These are phyloP conservation scores for Nectriaceae sp. DNA, from an alignment of 2,329 filamentous ascomycete genomes.

Conservation along the genomic window DNA sequence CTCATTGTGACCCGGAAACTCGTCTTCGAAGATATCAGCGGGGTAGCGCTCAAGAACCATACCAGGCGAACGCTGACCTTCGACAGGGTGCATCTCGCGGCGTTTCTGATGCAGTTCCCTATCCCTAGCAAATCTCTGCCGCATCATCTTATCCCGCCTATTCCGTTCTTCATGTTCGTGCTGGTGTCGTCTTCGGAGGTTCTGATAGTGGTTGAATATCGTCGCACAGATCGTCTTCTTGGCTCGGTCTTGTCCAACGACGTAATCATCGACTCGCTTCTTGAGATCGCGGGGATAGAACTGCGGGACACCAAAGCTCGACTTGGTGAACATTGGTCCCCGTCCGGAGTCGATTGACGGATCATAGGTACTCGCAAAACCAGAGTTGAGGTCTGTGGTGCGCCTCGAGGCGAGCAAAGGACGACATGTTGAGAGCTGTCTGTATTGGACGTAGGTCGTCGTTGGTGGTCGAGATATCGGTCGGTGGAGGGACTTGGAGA, in stretches of 20 bases:
- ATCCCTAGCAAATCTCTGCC: slow-evolving; percentile 72
- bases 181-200: slow-evolving; percentile 75
- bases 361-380: slow-evolving; percentile 62
- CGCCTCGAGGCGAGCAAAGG: slow-evolving; percentile 38
- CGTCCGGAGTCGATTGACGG: slow-evolving; percentile 53
- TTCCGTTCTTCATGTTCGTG: slow-evolving; percentile 69
- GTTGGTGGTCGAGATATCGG: slow-evolving; percentile 5
- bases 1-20: slow-evolving; percentile 55
- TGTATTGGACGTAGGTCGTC: slow-evolving; percentile 5
- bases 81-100: slow-evolving; percentile 70
- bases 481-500: slow-evolving; percentile 8
- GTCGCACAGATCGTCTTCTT: slow-evolving; percentile 93
- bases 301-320: slow-evolving; percentile 59
- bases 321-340: slow-evolving; percentile 61
- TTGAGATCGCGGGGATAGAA: slow-evolving; percentile 75
- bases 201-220: slow-evolving; percentile 96
- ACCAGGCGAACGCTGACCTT: slow-evolving; percentile 60
- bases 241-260: slow-evolving; percentile 91
- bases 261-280: slow-evolving; percentile 90
- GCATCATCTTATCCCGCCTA: slow-evolving; percentile 63
- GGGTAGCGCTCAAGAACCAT: slow-evolving; percentile 30
- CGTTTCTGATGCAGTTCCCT: slow-evolving; percentile 56
- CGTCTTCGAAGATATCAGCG: slow-evolving; percentile 50
- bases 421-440: slow-evolving; percentile 26
- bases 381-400: slow-evolving; percentile 54